phyloP scores from a whole-genome alignment of 2,329 filamentous ascomycete genomes.

The Mycosphaerelloides madeirae region DNA sequence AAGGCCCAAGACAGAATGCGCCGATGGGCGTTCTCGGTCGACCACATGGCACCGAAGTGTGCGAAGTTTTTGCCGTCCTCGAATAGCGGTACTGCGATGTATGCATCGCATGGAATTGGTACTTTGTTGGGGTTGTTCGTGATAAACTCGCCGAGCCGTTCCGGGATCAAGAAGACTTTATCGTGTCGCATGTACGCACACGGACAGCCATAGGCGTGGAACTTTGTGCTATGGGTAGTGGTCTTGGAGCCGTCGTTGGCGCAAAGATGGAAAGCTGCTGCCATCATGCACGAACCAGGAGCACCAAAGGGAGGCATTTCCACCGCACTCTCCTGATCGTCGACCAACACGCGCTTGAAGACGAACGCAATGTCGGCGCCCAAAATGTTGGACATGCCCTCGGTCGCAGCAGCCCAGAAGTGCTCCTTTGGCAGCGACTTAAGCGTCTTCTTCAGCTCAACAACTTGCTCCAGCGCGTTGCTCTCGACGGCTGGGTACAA shows the following conservation, averaged over 20 bases:
- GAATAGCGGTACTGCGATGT: constrained; percentile 62
- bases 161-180: constrained; percentile 64
- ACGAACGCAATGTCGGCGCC: constrained; percentile 66
- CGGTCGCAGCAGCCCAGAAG: constrained; percentile 62
- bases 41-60: constrained; percentile 70
- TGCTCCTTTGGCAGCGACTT: constrained; percentile 50
- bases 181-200: constrained; percentile 67
- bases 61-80: constrained; percentile 62
- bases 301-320: constrained; percentile 59
- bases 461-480: constrained; percentile 56
- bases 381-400: constrained; percentile 58
- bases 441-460: constrained; percentile 55
- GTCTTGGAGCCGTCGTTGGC: constrained; percentile 54
- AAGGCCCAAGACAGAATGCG: constrained; percentile 60
- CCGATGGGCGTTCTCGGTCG: constrained; percentile 53
- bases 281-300: constrained; percentile 59
- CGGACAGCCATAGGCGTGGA: constrained; percentile 60
- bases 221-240: constrained; percentile 57
- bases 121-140: constrained; percentile 58
- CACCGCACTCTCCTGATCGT: constrained; percentile 54
- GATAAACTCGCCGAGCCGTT: constrained; percentile 55
- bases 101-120: constrained; percentile 60
- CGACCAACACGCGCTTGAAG: constrained; percentile 57
- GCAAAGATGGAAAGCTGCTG: constrained; percentile 59
- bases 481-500: constrained; percentile 46